These are phyloP conservation scores for Cardamine resedifolia DNA, from an alignment of 345 rosid genomes.

Conservation along the genomic window DNA sequence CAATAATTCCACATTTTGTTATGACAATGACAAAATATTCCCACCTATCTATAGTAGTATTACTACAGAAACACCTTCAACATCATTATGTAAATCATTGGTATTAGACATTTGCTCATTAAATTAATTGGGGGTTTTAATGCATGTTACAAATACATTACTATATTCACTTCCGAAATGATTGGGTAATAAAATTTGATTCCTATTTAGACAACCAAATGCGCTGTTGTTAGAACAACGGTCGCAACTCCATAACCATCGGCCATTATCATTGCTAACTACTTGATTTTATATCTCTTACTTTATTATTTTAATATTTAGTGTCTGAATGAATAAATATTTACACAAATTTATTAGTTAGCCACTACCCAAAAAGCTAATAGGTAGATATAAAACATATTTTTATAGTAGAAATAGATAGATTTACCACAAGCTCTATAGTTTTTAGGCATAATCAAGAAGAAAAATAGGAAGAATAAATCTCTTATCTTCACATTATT, in stretches of 20 bases:
- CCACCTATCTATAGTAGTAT: conserved; percentile 1
- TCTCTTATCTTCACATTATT: neutral
- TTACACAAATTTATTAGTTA: neutral
- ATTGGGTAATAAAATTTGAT: conserved; percentile 16
- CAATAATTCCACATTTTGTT: conserved; percentile 28
- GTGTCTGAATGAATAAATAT: neutral
- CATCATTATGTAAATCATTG: conserved; percentile 10
- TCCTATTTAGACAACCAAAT: conserved; percentile 31
- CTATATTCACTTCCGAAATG: conserved; percentile 12
- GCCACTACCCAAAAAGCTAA: neutral
- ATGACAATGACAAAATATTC: neutral
- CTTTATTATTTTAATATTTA: neutral
- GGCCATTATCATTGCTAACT: conserved; percentile 5
- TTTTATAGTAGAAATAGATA: neutral
- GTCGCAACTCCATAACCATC: neutral
- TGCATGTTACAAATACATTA: conserved; percentile 20
- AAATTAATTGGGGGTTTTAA: neutral
- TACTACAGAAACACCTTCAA: neutral
- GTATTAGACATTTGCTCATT: neutral
- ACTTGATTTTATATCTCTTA: neutral
- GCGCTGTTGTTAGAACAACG: conserved; percentile 25
- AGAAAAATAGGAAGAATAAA: neutral
- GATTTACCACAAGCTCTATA: neutral
- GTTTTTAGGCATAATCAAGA: neutral
- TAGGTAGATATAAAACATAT: neutral